Conservation (phyloP, 2,329 filamentous ascomycete genomes). For the Alternaria arbusti region DNA sequence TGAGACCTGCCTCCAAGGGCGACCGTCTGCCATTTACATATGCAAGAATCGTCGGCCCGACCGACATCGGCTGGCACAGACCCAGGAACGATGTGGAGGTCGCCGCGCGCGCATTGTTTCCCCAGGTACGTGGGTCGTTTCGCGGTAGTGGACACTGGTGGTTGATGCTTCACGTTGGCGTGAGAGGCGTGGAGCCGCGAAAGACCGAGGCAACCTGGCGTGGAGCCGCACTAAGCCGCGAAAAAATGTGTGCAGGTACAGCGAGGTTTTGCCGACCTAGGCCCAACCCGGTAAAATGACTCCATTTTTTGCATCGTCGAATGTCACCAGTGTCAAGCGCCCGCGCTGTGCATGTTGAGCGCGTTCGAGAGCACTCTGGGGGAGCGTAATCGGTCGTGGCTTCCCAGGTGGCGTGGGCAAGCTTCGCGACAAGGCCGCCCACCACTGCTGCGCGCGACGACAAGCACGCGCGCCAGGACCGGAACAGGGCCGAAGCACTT, state of each 20-base stretch:
- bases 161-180: constrained; percentile 5
- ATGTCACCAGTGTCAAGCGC: constrained; percentile 6
- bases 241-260: constrained; percentile 3
- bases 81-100: constrained; percentile 9
- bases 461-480: constrained; percentile 1
- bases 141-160: neutral
- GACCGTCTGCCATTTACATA: constrained; percentile 7
- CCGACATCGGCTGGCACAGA: constrained; percentile 10
- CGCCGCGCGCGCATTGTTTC: constrained; percentile 9
- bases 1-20: neutral
- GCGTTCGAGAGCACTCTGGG: constrained; percentile 10
- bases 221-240: constrained; percentile 11
- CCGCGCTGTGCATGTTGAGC: neutral
- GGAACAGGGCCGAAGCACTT: constrained; percentile 1
- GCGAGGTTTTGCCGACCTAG: constrained; percentile 5
- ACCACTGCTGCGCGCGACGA: neutral
- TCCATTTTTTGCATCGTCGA: constrained; percentile 1
- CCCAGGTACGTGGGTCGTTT: constrained; percentile 6
- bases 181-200: constrained; percentile 4
- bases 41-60: constrained; percentile 11
- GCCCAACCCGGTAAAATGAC: neutral
- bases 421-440: constrained; percentile 1
- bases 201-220: constrained; percentile 3
- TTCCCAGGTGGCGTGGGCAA: neutral
- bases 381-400: neutral